phyloP scores from a whole-genome alignment of 192 early-diverging fungal species.

The Umbelopsis ramanniana region DNA sequence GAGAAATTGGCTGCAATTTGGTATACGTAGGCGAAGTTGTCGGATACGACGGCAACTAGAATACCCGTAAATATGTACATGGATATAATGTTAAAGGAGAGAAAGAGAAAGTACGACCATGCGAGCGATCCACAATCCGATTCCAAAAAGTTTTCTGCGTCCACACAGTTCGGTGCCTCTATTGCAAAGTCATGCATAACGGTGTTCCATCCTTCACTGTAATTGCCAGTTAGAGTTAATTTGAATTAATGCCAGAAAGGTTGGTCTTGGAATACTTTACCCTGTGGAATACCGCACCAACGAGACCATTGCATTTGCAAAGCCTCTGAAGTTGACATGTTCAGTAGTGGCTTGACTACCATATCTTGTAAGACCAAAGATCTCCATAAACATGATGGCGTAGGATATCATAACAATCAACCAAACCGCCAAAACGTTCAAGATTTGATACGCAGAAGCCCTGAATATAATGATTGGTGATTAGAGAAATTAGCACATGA shows the following conservation, averaged over 20 bases:
- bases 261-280: conserved; percentile 34
- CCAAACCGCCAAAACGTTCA: conserved; percentile 63
- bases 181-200: conserved; percentile 66
- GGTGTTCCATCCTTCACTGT: conserved; percentile 64
- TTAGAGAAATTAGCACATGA: background rate
- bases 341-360: conserved; percentile 46
- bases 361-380: conserved; percentile 62
- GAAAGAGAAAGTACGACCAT: conserved; percentile 61
- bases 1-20: conserved; percentile 64
- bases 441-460: conserved; percentile 45
- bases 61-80: conserved; percentile 71
- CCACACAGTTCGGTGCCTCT: conserved; percentile 55
- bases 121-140: conserved; percentile 59
- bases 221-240: conserved; percentile 1
- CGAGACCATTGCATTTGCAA: conserved; percentile 48
- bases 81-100: conserved; percentile 65
- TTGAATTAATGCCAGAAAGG: background rate
- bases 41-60: conserved; percentile 63
- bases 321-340: conserved; percentile 58
- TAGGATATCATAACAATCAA: conserved; percentile 59
- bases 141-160: conserved; percentile 47
- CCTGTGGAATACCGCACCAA: conserved; percentile 61
- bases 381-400: conserved; percentile 65
- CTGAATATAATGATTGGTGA: conserved; percentile 2
- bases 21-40: conserved; percentile 67